phyloP scores from a whole-genome alignment of 805 yeast genomes.

The Myxozyma monticola region DNA sequence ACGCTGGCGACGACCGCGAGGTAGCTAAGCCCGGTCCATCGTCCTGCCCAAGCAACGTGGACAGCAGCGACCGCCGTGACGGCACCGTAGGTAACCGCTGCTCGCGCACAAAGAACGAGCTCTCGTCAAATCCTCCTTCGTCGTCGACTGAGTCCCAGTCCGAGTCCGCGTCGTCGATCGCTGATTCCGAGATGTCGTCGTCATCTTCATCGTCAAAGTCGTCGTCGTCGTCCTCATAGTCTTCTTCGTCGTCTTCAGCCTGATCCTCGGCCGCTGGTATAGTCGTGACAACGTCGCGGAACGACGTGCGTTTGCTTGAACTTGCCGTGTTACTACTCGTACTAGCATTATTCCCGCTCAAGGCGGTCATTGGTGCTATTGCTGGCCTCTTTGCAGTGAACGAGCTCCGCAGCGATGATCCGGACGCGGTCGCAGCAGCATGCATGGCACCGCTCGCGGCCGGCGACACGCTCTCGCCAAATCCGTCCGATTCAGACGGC shows the following conservation, averaged over 20 bases:
- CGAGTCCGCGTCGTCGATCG: slow-evolving; percentile 38
- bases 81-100: slow-evolving; percentile 32
- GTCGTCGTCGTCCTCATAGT: slow-evolving; percentile 18
- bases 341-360: too few species aligned
- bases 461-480: slow-evolving; percentile 32
- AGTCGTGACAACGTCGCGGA: slow-evolving; percentile 21
- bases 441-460: slow-evolving; percentile 5
- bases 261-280: slow-evolving; percentile 18
- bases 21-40: slow-evolving; percentile 4
- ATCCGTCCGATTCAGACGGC: slow-evolving; percentile 40
- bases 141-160: slow-evolving; percentile 44
- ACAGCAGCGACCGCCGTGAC: slow-evolving; percentile 42
- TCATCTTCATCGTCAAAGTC: slow-evolving; percentile 21
- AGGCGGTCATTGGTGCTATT: neutral
- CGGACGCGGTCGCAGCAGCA: too few species aligned
- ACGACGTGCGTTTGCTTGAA: slow-evolving; percentile 27
- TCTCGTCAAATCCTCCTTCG: slow-evolving; percentile 37
- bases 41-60: slow-evolving; percentile 40
- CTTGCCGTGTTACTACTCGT: too few species aligned
- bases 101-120: slow-evolving; percentile 35
- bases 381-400: slow-evolving; percentile 9
- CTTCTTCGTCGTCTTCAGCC: slow-evolving; percentile 14
- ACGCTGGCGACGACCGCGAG: slow-evolving; percentile 28
- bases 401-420: slow-evolving; percentile 12
- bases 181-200: slow-evolving; percentile 27